Evolutionary conservation across 139 green algal genomes (phyloP).

Genomic region (Chlorella ohadii): DNA sequence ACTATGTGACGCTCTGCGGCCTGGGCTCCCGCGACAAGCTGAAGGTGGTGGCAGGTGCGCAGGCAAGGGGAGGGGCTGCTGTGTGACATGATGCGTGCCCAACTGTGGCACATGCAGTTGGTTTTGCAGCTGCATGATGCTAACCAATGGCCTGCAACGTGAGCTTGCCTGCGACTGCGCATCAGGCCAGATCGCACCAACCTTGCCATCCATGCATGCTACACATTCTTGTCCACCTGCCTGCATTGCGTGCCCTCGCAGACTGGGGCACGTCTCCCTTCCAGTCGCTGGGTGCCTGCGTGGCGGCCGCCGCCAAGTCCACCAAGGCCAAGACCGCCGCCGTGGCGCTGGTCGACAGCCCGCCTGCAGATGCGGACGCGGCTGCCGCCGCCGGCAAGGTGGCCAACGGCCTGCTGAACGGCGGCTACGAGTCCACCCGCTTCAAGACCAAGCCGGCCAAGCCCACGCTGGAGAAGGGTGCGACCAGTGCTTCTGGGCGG

Average conservation of each 20-base stretch:
- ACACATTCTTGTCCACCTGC: neutral
- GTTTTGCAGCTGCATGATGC: too few relatives aligned
- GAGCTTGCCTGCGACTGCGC: too few relatives aligned
- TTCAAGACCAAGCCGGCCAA: slow-evolving; percentile 88
- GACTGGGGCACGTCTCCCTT: slow-evolving; percentile 68
- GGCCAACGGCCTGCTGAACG: slow-evolving; percentile 69
- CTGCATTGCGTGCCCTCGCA: too few relatives aligned
- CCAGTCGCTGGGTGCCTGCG: slow-evolving; percentile 60
- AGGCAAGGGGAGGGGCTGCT: too few relatives aligned
- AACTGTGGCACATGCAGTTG: too few relatives aligned
- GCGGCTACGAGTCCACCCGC: slow-evolving; percentile 84
- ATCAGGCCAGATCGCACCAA: too few relatives aligned
- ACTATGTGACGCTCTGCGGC: slow-evolving; percentile 72
- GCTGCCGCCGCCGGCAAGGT: slow-evolving; percentile 42
- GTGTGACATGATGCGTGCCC: too few relatives aligned
- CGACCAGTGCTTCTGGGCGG: neutral
- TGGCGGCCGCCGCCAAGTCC: slow-evolving; percentile 67
- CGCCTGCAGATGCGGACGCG: neutral
- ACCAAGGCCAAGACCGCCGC: slow-evolving; percentile 57
- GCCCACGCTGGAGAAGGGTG: slow-evolving; percentile 46
- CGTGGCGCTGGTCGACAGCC: slow-evolving; percentile 46
- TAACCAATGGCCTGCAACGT: too few relatives aligned
- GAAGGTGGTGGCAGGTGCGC: neutral
- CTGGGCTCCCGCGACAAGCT: slow-evolving; percentile 71
- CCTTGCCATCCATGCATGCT: neutral